Conservation (phyloP, 176 grass and related monocot genomes). For the Chloris gayana region DNA sequence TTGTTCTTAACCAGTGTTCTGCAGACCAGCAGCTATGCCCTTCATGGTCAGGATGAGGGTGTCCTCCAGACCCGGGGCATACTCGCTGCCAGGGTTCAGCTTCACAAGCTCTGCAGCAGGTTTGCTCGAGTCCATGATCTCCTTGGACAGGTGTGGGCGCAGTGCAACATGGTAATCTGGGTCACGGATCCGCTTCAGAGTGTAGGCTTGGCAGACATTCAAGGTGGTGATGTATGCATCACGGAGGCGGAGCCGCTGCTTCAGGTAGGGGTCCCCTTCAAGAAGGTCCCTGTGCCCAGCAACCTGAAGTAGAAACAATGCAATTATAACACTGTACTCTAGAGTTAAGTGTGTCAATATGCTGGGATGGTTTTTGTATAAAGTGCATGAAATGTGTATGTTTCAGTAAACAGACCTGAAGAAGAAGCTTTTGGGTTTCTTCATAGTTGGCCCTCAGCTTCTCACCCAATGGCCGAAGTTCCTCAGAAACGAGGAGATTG, state of each 20-base stretch:
- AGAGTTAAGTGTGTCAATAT: neutral
- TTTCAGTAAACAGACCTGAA: constrained; percentile 50
- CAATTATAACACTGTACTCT: neutral
- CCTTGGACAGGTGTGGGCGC: constrained; percentile 70
- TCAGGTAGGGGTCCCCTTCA: constrained; percentile 76
- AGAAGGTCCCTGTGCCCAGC: constrained; percentile 73
- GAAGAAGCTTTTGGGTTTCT: constrained; percentile 70
- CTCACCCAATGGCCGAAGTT: constrained; percentile 53
- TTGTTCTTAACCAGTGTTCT: constrained; percentile 66
- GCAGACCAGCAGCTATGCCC: constrained; percentile 78
- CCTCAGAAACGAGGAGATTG: constrained; percentile 73
- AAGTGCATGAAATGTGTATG: neutral
- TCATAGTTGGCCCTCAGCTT: constrained; percentile 61
- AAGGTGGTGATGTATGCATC: constrained; percentile 71
- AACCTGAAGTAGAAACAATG: constrained; percentile 40
- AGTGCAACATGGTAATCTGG: constrained; percentile 51
- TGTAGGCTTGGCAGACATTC: constrained; percentile 79
- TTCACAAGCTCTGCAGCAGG: constrained; percentile 71
- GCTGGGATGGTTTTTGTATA: neutral
- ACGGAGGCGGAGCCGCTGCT: constrained; percentile 70
- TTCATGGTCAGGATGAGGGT: constrained; percentile 93
- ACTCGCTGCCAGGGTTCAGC: constrained; percentile 72
- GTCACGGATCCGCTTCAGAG: constrained; percentile 71
- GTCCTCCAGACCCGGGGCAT: constrained; percentile 71
- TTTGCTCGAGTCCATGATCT: constrained; percentile 50